Conservation (phyloP, 2,329 filamentous ascomycete species). For the Stenocarpella maydis region DNA sequence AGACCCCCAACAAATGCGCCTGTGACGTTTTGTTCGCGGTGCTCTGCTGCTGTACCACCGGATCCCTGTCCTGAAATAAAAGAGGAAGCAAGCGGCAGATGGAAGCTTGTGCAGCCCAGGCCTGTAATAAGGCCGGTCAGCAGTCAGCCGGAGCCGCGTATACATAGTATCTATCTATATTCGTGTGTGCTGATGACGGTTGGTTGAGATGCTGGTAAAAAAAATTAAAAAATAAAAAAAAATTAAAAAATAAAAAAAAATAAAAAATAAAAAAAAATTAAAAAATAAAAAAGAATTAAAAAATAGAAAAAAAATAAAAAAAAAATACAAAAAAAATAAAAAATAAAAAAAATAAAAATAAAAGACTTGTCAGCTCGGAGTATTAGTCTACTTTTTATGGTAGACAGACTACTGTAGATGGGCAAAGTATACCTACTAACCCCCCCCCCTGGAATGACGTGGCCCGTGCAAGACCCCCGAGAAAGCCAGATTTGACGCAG, state of each 20-base stretch:
- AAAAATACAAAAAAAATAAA: too few relatives aligned
- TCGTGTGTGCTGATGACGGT: neutral
- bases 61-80: constrained; percentile 24
- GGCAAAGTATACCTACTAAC: too few relatives aligned
- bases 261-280: too few relatives aligned
- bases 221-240: too few relatives aligned
- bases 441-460: constrained; percentile 26
- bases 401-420: too few relatives aligned
- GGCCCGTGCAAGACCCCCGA: constrained; percentile 23
- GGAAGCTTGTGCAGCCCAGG: neutral
- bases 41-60: constrained; percentile 10
- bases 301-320: too few relatives aligned
- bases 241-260: too few relatives aligned
- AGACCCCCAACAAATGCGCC: constrained; percentile 17
- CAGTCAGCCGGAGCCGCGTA: neutral
- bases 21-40: constrained; percentile 20
- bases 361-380: constrained; percentile 1
- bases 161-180: neutral
- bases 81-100: neutral
- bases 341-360: too few relatives aligned
- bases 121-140: neutral
- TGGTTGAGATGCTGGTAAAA: neutral
- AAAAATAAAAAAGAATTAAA: too few relatives aligned
- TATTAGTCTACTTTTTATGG: constrained; percentile 9
- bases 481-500: constrained; percentile 24